These are phyloP conservation scores for Mycena rebaudengoi DNA, from an alignment of 768 basidiomycete species.

Conservation along the genomic window DNA sequence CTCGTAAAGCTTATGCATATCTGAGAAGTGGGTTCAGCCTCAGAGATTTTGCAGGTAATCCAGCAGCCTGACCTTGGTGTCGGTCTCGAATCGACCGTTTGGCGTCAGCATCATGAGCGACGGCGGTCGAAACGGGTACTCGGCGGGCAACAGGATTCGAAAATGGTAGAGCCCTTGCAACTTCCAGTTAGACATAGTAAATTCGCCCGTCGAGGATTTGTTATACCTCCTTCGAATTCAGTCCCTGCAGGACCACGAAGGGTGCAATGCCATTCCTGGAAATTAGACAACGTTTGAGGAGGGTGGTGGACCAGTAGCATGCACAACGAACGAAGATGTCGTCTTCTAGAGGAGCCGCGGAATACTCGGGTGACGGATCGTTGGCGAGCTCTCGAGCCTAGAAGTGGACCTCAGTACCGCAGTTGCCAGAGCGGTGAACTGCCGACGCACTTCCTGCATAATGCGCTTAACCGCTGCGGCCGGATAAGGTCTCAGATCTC, in stretches of 20 bases:
- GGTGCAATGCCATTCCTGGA: slow-evolving; percentile 95
- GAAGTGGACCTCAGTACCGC: neutral
- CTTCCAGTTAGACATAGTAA: neutral
- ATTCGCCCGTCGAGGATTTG: too few relatives aligned
- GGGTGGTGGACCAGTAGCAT: neutral
- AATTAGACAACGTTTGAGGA: slow-evolving; percentile 28
- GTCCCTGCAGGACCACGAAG: slow-evolving; percentile 87
- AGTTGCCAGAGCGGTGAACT: neutral
- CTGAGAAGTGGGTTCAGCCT: slow-evolving; percentile 47
- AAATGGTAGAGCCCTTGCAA: slow-evolving; percentile 80
- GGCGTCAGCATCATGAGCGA: slow-evolving; percentile 97
- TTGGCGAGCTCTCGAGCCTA: slow-evolving; percentile 82
- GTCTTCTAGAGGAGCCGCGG: slow-evolving; percentile 88
- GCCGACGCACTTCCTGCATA: slow-evolving; percentile 74
- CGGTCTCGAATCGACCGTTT: slow-evolving; percentile 95
- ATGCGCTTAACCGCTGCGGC: slow-evolving; percentile 90
- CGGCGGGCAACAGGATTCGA: slow-evolving; percentile 87
- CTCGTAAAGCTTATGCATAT: slow-evolving; percentile 94
- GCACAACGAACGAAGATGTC: slow-evolving; percentile 83
- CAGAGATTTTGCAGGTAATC: neutral
- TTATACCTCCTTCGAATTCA: slow-evolving; percentile 93
- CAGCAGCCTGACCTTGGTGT: slow-evolving; percentile 78
- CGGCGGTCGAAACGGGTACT: slow-evolving; percentile 97
- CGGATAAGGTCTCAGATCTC: slow-evolving; percentile 11
- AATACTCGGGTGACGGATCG: slow-evolving; percentile 88